Evolutionary conservation across 2,329 filamentous ascomycete species (phyloP).

Genomic region (Colletotrichum sidae): DNA sequence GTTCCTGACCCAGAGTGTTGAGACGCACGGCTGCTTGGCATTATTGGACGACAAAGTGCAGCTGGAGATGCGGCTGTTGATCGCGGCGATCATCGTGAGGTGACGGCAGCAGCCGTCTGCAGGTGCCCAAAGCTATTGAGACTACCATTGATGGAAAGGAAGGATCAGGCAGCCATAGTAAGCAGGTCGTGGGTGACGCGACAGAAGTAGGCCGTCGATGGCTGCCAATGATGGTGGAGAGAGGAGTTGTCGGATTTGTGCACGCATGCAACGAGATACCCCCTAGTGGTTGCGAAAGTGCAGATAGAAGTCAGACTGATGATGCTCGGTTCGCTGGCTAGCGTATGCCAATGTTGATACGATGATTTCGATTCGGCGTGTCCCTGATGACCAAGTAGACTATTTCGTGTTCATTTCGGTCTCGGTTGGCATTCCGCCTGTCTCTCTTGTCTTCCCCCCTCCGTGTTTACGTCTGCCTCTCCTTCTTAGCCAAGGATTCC

Average conservation of each 20-base stretch:
- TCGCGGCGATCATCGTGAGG: slow-evolving; percentile 29
- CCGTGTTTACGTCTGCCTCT: background rate
- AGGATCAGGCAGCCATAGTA: slow-evolving; percentile 13
- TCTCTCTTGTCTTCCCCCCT: too few relatives aligned
- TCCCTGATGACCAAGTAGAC: too few relatives aligned
- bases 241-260: slow-evolving; percentile 21
- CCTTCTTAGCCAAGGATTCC: slow-evolving; percentile 24
- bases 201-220: slow-evolving; percentile 12
- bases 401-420: too few relatives aligned
- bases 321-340: slow-evolving; percentile 23
- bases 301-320: slow-evolving; percentile 20
- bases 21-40: slow-evolving; percentile 17
- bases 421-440: too few relatives aligned
- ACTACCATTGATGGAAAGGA: slow-evolving; percentile 13
- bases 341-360: slow-evolving; percentile 23
- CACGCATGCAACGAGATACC: slow-evolving; percentile 35
- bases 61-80: slow-evolving; percentile 31
- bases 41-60: slow-evolving; percentile 20
- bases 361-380: background rate
- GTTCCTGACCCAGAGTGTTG: slow-evolving; percentile 27
- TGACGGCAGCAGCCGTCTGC: slow-evolving; percentile 31
- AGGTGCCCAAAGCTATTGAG: slow-evolving; percentile 4
- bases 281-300: slow-evolving; percentile 22
- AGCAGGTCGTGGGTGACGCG: slow-evolving; percentile 15
- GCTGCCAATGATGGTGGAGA: slow-evolving; percentile 24